Evolutionary conservation across 1,284 basidiomycete species (phyloP), one percentile per base, ranked within the genome.

Genomic region (Grifola frondosa): DNA sequence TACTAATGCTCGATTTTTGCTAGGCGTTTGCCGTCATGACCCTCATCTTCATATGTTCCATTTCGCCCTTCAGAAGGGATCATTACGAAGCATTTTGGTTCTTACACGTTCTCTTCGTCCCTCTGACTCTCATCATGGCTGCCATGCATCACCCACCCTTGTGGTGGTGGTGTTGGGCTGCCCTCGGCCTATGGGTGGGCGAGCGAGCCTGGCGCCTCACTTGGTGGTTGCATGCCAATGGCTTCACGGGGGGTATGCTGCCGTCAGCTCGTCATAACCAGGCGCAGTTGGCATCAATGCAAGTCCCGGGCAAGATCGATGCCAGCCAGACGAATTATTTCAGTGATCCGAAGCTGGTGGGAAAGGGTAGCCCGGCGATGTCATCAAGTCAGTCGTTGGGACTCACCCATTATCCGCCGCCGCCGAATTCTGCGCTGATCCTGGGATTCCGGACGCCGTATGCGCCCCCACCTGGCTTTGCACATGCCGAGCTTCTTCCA

Each of bases 81-180:
- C 77, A 78, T 54, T 94, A 91, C 64, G 90, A 92, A 61, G 59
- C 71, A 17, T 94, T 94, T 69, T 92, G 88, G 61, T 65, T 78
- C 47, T 61, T 79, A 3, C 91, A 94, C 58, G 60, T 92, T 38
- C 58, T 85, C 30, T 70, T 88, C 17, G 78, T 83, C 15, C 74
- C 85, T 15, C 57, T 75, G n/a, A 82, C 78, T 19, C 69, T 90
- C 35, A 65, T 81, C 34, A 70, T 77, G 41, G 73, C 80, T 2
- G 81, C 78, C 5, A 63, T 89, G 0, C 88, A 91, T 59, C 86
- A 88, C 56, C 81, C 84, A 3, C 73, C 78, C 3, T 67, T 84
- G 42, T 79, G 77, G 65, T 78, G 77, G 64, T 90, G 85, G 80
- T 84, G 82, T 54, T 84, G 78, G 63, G 71, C 69, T 9, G 79